A percentile compares a stretch with the other conserved stretches of the same genome.
Evolutionary conservation across 768 basidiomycete genomes (phyloP).

Genomic region (Guyanaporus albipodus): DNA sequence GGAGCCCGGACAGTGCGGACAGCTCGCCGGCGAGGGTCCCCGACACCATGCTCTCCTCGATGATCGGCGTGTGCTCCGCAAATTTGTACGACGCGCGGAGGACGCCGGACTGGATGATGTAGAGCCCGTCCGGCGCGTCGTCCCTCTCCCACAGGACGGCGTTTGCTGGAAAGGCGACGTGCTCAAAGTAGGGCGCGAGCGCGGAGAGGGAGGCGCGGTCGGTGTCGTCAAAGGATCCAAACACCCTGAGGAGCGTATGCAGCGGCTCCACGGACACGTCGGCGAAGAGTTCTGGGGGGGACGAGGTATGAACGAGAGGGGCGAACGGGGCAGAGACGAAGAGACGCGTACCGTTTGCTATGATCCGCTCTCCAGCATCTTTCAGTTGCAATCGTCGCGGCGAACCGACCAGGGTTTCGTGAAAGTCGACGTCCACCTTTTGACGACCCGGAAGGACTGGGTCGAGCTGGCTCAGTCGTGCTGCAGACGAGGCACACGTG

Average conservation of each 20-base stretch:
- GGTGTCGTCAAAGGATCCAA: constrained; percentile 66
- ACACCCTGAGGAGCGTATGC: constrained; percentile 72
- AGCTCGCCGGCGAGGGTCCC: constrained; percentile 92
- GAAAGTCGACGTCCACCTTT: constrained; percentile 43
- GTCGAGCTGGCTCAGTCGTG: neutral
- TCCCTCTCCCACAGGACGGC: constrained; percentile 70
- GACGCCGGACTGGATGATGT: constrained; percentile 85
- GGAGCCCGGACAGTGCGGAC: constrained; percentile 71
- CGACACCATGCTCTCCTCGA: constrained; percentile 91
- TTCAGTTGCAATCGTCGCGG: constrained; percentile 66
- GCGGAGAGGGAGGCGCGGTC: constrained; percentile 56
- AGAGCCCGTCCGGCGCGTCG: constrained; percentile 79
- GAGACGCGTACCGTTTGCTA: constrained; percentile 49
- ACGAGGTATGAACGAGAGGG: neutral
- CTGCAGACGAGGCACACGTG: neutral
- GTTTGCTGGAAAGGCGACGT: constrained; percentile 52
- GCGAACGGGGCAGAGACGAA: neutral
- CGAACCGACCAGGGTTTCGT: constrained; percentile 47
- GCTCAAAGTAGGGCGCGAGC: constrained; percentile 69
- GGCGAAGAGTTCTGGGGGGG: constrained; percentile 22
- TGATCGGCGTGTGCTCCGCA: constrained; percentile 56
- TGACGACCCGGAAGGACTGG: constrained; percentile 58
- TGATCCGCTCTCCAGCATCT: constrained; percentile 68
- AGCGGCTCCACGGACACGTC: constrained; percentile 55
- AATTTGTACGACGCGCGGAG: constrained; percentile 82